Base-by-base conservation (phyloP, 1,284 basidiomycete genomes). In the Sutorius eximius region DNA sequence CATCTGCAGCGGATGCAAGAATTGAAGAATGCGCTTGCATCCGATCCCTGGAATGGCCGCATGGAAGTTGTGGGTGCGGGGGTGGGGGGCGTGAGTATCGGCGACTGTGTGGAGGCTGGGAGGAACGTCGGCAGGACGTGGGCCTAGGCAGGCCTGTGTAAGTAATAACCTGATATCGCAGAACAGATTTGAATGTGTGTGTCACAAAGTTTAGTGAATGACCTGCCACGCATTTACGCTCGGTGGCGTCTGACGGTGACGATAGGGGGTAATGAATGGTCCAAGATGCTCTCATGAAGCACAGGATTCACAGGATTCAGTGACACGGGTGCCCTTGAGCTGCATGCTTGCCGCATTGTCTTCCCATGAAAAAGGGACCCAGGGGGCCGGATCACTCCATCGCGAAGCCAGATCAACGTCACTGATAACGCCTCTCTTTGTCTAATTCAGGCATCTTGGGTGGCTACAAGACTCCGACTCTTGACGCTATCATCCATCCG, bases 71-170 rank as follows among this genome's bases (percentile, higher is more conserved):
- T 91, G 1, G 96, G 96, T 1, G 91, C 93, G 5, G 93, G 93
- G 11, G 91, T 95, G 32, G 85, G 83, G 0, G 95, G 94, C 1
- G 92, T 96, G 1, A 95, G 94, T 55, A 81, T 98, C 5, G 92
- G 91, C 16, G 95, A 98, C 67, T 95, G 93, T 69, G 82, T 96
- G 29, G 82, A 87, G 64, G 82, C 82, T 5, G 93, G 87, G 10
- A 82, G 83, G 62, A 72, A 66, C 32, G 85, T 75, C 32, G 87
- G 85, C 32, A 61, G 49, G 32, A 57, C 43, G 38, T 80, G 77
- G 78, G 48, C 50, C 49, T 72, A 71, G 49, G 20, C 15, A n/a
- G 18, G 51, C 40, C 37, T 53, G 45, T 51, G 64, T 69, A 61
- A 66, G 65, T 66, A 45, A 55, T 16, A 24, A 40, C 43, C 45